Evolutionary conservation across 768 basidiomycete genomes (phyloP), one percentile per base, ranked within the genome.

Genomic region (Tylopilus vinaceipallidus): DNA sequence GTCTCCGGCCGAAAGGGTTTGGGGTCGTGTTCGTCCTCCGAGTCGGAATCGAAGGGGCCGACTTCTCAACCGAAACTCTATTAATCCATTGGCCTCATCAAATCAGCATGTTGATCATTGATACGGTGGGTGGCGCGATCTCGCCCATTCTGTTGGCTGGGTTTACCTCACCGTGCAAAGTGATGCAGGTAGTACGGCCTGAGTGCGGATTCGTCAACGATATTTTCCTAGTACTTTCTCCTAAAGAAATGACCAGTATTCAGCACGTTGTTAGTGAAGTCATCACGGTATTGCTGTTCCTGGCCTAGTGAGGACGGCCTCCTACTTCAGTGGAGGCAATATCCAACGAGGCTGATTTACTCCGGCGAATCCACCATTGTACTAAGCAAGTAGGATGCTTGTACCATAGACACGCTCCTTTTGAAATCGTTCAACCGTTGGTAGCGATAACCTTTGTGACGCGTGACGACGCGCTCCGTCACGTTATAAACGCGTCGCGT

Each of bases 391-490:
- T n/a, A n/a, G n/a, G n/a, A n/a, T n/a, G n/a, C n/a, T n/a, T n/a
- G n/a, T n/a, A n/a, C n/a, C n/a, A n/a, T n/a, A n/a, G n/a, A n/a
- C n/a, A n/a, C n/a, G n/a, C n/a, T n/a, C n/a, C n/a, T n/a, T n/a
- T n/a, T n/a, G n/a, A n/a, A n/a, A n/a, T n/a, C n/a, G n/a, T n/a
- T n/a, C n/a, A n/a, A n/a, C n/a, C n/a, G n/a, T n/a, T n/a, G n/a
- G n/a, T n/a, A n/a, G n/a, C n/a, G 27, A 12, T 29, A 12, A 29
- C 27, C 27, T 16, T 26, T 7, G 58, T 67, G 52, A 65, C 45
- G 30, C 16, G 53, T 66, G 58, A 65, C 61, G 9, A 61, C 61
- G 52, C 64, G 66, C 23, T 45, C 29, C 0, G 56, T 66, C 56
- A 68, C 66, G 33, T 30, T 43, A 52, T 49, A 42, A 48, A 42